phyloP scores from a whole-genome alignment of 164 flowering plant genomes.

The Magnolia sinica region DNA sequence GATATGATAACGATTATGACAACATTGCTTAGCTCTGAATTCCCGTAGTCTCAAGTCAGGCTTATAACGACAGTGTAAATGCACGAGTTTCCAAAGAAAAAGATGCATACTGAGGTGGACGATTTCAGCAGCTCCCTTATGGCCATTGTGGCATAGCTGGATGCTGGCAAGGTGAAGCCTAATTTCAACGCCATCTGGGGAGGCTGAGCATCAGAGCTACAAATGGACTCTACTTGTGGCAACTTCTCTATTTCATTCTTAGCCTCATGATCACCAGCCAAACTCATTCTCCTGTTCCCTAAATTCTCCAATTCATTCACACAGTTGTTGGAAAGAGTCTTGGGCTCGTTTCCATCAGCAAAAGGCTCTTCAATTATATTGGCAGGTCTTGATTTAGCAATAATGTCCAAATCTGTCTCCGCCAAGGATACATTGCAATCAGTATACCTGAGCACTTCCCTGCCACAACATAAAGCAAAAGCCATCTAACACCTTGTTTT shows the following conservation, averaged over 20 bases:
- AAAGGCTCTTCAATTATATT: constrained; percentile 18
- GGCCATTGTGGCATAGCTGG: constrained; percentile 97
- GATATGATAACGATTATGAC: no score
- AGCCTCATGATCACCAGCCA: constrained; percentile 12
- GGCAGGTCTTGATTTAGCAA: constrained; percentile 35
- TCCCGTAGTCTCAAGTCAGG: no score
- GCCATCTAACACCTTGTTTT: neutral
- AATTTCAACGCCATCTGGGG: constrained; percentile 65
- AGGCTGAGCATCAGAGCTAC: constrained; percentile 24
- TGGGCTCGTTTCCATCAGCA: constrained; percentile 15
- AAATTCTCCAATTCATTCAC: constrained; percentile 13
- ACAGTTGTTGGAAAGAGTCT: constrained; percentile 8
- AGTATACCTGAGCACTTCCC: constrained; percentile 67
- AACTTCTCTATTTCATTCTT: constrained; percentile 20
- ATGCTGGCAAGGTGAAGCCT: constrained; percentile 77
- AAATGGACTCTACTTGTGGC: constrained; percentile 16
- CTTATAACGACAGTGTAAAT: no score
- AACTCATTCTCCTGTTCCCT: constrained; percentile 13
- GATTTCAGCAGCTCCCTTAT: constrained; percentile 90
- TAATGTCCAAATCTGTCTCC: constrained; percentile 77
- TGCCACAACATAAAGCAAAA: constrained; percentile 22
- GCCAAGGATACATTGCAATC: constrained; percentile 62
- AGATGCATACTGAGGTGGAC: constrained; percentile 73
- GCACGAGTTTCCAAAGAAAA: neutral
- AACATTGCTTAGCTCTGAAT: no score